Conservation (phyloP, 345 rosid species). For the Litchi chinensis region DNA sequence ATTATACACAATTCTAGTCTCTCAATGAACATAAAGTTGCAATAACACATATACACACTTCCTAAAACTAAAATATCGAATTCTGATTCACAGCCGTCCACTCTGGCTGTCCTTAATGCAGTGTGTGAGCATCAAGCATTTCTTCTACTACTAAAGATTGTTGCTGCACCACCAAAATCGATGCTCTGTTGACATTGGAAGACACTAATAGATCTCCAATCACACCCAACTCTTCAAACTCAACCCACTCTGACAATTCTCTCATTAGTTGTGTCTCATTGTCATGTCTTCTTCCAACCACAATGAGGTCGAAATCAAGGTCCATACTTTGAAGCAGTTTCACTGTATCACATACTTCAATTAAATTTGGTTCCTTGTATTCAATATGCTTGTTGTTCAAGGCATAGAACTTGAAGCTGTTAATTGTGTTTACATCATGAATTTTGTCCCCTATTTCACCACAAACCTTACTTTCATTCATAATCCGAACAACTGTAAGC, state of each 20-base stretch:
- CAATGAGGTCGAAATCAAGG: background rate
- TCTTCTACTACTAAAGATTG: background rate
- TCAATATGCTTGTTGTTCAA: background rate
- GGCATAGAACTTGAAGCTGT: background rate
- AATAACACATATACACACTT: no score
- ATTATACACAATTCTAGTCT: no score
- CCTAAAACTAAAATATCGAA: no score
- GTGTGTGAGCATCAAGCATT: no score
- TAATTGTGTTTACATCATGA: background rate
- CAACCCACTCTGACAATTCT: background rate
- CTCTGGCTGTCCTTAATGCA: no score
- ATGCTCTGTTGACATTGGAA: background rate
- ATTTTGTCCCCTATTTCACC: background rate
- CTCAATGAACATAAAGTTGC: no score
- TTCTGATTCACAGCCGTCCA: no score
- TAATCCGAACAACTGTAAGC: background rate
- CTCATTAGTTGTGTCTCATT: background rate
- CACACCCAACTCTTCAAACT: constrained; percentile 2
- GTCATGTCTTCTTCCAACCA: constrained; percentile 3
- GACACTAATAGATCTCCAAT: background rate
- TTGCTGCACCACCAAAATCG: background rate
- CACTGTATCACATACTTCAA: background rate
- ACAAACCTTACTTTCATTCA: background rate
- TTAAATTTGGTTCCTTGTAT: background rate
- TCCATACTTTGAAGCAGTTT: background rate